Base-by-base conservation (phyloP, 2,329 filamentous ascomycete species). In the Pseudogymnoascus sp. region DNA sequence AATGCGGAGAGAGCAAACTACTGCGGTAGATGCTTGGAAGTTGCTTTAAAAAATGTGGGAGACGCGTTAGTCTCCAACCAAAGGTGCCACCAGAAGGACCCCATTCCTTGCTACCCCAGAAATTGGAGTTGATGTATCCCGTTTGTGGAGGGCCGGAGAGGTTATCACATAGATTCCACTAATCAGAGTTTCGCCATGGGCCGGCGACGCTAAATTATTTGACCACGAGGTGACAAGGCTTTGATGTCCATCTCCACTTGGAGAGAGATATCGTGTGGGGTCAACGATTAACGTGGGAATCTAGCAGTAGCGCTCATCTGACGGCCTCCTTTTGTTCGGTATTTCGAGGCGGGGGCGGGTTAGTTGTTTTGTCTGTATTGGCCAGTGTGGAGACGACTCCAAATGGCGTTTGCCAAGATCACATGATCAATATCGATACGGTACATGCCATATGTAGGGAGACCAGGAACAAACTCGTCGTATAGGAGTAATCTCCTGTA, bases 111-210 rank as follows among this genome's bases (percentile, higher is more conserved):
- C 26, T 57, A 57, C 47, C 47, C 47, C 47, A 57, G 47, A 57
- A 57, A 57, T 34, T 57, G 47, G 47, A 34, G 47, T 31, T 18
- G 47, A 7, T 57, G n/a, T 34, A 31, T 57, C 47, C n/a, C 47
- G 47, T 57, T 57, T 57, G 47, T 57, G 47, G 47, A 57, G 47
- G 8, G 26, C 47, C 23, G 26, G 47, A 34, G 4, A 12, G 47
- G n/a, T 57, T 57, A 7, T 57, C 47, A 31, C 26, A 57, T 57
- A 57, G 31, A 57, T 57, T 57, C 47, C 47, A 57, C 47, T 57
- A 57, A 34, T 57, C 26, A 57, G 47, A 57, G 47, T 57, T 57
- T 34, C 47, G 5, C 47, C 47, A 57, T 57, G 14, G 12, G 47
- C 47, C 47, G 47, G 47, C 47, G 8, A 6, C 47, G 47, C 47